These are phyloP conservation scores for Rhodofomes roseus DNA, from an alignment of 1,284 basidiomycete species.

Conservation along the genomic window DNA sequence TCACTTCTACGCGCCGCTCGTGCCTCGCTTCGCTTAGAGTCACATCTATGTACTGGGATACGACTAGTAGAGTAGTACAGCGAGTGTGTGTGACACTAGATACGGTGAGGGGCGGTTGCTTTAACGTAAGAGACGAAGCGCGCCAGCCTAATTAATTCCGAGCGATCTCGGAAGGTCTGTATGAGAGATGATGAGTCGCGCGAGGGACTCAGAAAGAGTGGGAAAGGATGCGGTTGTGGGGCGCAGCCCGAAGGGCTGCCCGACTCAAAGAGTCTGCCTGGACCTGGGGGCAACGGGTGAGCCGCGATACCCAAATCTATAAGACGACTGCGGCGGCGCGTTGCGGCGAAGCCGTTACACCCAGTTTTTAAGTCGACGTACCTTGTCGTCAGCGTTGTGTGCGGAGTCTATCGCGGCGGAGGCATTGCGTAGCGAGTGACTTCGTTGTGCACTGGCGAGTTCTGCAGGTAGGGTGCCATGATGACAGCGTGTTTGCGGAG, in stretches of 20 bases:
- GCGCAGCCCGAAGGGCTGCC: neutral
- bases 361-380: neutral
- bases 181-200: no score
- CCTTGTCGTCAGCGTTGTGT: neutral
- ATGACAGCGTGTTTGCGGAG: conserved; percentile 10
- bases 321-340: neutral
- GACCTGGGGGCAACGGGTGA: neutral
- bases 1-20: no score
- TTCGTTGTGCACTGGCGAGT: conserved; percentile 13
- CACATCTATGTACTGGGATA: no score
- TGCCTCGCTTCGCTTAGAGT: no score
- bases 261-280: neutral
- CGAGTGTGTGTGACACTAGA: no score
- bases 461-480: conserved; percentile 12
- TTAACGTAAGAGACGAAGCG: no score
- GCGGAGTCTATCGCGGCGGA: neutral
- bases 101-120: no score
- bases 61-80: no score
- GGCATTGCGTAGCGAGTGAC: conserved; percentile 19
- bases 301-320: neutral
- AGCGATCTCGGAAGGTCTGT: no score
- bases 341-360: neutral
- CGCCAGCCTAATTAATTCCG: no score
- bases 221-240: neutral
- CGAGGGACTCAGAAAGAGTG: no score